These are phyloP conservation scores for Gymnopus androsaceus DNA, from an alignment of 1,284 basidiomycete species.

Conservation along the genomic window DNA sequence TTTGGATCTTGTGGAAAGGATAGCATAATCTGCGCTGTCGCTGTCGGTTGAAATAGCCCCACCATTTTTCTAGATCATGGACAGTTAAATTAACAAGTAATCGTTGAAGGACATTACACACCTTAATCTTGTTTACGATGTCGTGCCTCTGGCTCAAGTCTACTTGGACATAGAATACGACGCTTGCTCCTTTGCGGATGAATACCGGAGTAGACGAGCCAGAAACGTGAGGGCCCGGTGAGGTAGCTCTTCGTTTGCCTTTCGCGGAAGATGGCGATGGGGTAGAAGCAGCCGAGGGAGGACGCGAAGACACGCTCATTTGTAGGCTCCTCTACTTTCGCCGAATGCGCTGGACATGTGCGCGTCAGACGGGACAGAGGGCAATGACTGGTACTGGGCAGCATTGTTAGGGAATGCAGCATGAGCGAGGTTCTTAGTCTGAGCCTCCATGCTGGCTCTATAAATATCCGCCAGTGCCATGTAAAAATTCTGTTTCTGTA, in stretches of 20 bases:
- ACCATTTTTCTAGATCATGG: slow-evolving; percentile 53
- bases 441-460: slow-evolving; percentile 6
- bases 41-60: slow-evolving; percentile 55
- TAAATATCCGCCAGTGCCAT: slow-evolving; percentile 9
- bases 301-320: too few relatives aligned
- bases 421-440: too few relatives aligned
- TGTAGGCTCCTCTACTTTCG: not conserved
- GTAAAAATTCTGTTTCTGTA: not conserved
- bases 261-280: not conserved
- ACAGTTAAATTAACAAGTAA: not conserved
- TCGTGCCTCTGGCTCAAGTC: slow-evolving; percentile 48
- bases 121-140: slow-evolving; percentile 58
- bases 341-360: not conserved
- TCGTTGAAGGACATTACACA: slow-evolving; percentile 22
- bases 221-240: not conserved
- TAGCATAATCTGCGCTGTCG: slow-evolving; percentile 56
- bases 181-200: slow-evolving; percentile 33
- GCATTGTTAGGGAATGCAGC: not conserved
- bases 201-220: slow-evolving; percentile 3
- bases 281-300: not conserved
- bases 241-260: slow-evolving; percentile 7
- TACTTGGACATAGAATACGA: slow-evolving; percentile 61
- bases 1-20: slow-evolving; percentile 52
- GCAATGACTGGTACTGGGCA: not conserved
- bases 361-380: too few relatives aligned